Evolutionary conservation across 2,329 filamentous ascomycete genomes (phyloP), one percentile per base, ranked within the genome.

Genomic region (Alternaria conjuncta): DNA sequence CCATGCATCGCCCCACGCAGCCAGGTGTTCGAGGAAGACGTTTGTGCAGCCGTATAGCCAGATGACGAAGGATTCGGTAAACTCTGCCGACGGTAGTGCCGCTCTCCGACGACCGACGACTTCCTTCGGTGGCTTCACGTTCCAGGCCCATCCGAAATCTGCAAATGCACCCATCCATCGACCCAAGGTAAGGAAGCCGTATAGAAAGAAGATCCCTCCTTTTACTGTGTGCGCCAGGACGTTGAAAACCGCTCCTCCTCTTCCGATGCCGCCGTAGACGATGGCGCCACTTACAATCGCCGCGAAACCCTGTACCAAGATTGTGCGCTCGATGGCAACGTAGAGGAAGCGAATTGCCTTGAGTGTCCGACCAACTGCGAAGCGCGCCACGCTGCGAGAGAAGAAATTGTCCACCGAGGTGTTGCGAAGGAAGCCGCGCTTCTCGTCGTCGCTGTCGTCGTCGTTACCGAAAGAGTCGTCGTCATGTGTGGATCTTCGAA

Each of bases 131-230:
- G 93, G 93, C 63, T 92, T 91, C 63, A 94, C 81, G 74, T 98
- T 98, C 95, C 95, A 97, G 0, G 94, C 93, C 95, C 95, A 98
- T 69, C 95, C 95, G 60, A 95, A 86, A 64, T 97, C 92, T 61
- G 92, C 90, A 78, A 97, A 98, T 78, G 92, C 92, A 25, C 95
- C 95, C 75, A 94, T 89, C 91, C 93, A 97, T 60, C 95, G 90
- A 28, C 93, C 94, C 5, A 98, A 85, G 0, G 93, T 97, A 64
- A 97, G 82, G 20, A 97, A 81, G 9, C 95, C 95, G 67, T 96
- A 92, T 90, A 93, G 96, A 82, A 97, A 93, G 84, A 98, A 98
- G 58, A 98, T 91, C 4, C 92, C 92, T 49, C 95, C 95, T 79
- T 98, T 98, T 79, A 97, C 89, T 83, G 93, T 97, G 77, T 98